These are phyloP conservation scores for Ophiognomonia clavigignenti-juglandacearum DNA, from an alignment of 2,329 filamentous ascomycete genomes.

Conservation along the genomic window DNA sequence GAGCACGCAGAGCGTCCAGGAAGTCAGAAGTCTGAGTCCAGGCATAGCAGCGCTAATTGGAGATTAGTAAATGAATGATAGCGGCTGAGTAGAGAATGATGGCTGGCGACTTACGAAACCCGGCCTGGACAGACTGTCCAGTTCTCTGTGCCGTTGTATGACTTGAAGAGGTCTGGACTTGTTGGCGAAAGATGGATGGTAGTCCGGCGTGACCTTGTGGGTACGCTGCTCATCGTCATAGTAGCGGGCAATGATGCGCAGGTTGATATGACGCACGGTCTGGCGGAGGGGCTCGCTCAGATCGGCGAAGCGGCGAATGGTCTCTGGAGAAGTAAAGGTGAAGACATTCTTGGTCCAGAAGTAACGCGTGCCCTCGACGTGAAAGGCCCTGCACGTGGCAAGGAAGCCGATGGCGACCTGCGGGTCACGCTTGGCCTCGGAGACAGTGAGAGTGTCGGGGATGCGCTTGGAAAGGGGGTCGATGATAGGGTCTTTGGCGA, in stretches of 20 bases:
- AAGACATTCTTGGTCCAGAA: conserved; percentile 51
- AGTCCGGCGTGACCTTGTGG: conserved; percentile 36
- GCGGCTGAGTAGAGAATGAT: too few relatives aligned
- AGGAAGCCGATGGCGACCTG: conserved; percentile 51
- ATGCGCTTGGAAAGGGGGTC: conserved; percentile 46
- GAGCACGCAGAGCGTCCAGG: conserved; percentile 44
- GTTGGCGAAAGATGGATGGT: conserved; percentile 39
- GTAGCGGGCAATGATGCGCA: conserved; percentile 51
- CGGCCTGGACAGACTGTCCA: conserved; percentile 37
- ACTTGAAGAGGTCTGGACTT: conserved; percentile 38
- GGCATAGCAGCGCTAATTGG: conserved; percentile 40
- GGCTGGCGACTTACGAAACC: conserved; percentile 33
- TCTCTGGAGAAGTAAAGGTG: conserved; percentile 47
- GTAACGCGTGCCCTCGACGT: conserved; percentile 42
- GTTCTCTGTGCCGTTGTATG: conserved; percentile 37
- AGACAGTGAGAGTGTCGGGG: conserved; percentile 36
- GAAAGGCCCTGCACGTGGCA: conserved; percentile 44
- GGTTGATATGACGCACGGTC: conserved; percentile 39
- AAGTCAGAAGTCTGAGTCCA: conserved; percentile 52
- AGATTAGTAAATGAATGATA: neutral
- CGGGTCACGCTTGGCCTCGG: conserved; percentile 38
- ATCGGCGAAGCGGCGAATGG: conserved; percentile 44
- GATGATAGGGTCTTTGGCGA: conserved; percentile 44
- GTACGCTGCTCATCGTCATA: conserved; percentile 45
- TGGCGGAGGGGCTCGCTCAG: conserved; percentile 37